Conservation (phyloP, 345 rosid species). For the Eutrema heterophyllum region DNA sequence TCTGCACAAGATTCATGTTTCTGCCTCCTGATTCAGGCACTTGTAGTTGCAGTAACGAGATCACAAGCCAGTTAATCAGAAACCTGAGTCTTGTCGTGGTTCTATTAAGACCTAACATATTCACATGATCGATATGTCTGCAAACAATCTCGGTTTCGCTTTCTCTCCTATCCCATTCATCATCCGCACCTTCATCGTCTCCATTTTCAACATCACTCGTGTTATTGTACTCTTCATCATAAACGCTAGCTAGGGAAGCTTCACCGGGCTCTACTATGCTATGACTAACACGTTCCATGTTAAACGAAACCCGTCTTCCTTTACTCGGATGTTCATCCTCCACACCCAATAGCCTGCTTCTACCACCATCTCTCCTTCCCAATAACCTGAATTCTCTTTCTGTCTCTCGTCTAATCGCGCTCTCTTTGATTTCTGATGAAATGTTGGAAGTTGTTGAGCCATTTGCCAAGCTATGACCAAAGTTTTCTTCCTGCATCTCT, state of each 20-base stretch:
- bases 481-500: conserved; percentile 70
- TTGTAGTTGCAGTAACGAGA: conserved; percentile 73
- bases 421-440: conserved; percentile 64
- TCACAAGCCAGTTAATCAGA: conserved; percentile 81
- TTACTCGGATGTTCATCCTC: conserved; percentile 80
- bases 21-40: conserved; percentile 37
- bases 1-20: conserved; percentile 65
- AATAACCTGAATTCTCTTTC: conserved; percentile 90
- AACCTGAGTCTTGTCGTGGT: conserved; percentile 67
- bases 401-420: conserved; percentile 93
- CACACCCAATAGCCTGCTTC: conserved; percentile 59
- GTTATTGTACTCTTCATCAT: conserved; percentile 42
- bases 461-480: background rate
- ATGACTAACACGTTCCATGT: conserved; percentile 50
- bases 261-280: conserved; percentile 49
- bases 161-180: conserved; percentile 69
- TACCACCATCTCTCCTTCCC: conserved; percentile 68
- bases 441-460: conserved; percentile 26
- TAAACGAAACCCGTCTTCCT: conserved; percentile 85
- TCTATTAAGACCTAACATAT: conserved; percentile 72
- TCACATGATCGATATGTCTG: conserved; percentile 70
- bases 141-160: conserved; percentile 75
- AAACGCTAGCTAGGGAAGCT: conserved; percentile 44
- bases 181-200: conserved; percentile 54
- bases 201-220: conserved; percentile 23